Conservation (phyloP, 768 basidiomycete genomes). For the Roridomyces roridus region DNA sequence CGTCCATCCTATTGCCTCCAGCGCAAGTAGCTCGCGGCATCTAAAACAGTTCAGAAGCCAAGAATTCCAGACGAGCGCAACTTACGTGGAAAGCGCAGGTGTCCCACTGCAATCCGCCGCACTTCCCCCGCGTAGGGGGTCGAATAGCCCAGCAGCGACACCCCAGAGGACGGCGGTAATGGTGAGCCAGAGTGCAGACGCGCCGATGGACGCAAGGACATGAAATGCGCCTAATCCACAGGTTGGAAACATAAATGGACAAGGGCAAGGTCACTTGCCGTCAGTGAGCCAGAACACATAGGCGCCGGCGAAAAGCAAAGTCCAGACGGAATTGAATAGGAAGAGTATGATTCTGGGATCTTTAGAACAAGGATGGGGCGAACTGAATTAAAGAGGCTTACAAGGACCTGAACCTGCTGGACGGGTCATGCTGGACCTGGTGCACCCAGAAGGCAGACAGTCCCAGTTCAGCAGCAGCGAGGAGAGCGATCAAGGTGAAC, state of each 20-base stretch:
- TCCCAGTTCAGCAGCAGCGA: conserved; percentile 56
- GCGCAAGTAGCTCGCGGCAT: conserved; percentile 53
- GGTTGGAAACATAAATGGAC: background rate
- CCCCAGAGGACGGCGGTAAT: conserved; percentile 60
- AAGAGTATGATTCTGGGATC: conserved; percentile 40
- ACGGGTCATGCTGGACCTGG: conserved; percentile 50
- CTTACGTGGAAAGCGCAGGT: conserved; percentile 13
- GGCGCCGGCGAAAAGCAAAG: conserved; percentile 52
- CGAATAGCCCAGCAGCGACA: conserved; percentile 52
- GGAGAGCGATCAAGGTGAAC: conserved; percentile 32
- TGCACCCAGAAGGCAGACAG: conserved; percentile 57
- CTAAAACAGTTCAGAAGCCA: conserved; percentile 23
- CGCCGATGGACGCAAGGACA: conserved; percentile 56
- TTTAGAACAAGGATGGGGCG: background rate
- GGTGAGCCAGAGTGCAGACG: conserved; percentile 57
- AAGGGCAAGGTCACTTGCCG: conserved; percentile 28
- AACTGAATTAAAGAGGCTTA: background rate
- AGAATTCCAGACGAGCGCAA: background rate
- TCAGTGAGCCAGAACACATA: conserved; percentile 58
- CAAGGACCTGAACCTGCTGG: conserved; percentile 24
- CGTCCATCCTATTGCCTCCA: conserved; percentile 60
- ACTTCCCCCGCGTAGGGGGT: conserved; percentile 42
- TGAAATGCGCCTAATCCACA: conserved; percentile 37
- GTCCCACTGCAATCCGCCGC: conserved; percentile 44
- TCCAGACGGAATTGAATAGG: conserved; percentile 55